Evolutionary conservation across 257 asterid genomes (phyloP).

Genomic region (Solanum ahanhuiri): DNA sequence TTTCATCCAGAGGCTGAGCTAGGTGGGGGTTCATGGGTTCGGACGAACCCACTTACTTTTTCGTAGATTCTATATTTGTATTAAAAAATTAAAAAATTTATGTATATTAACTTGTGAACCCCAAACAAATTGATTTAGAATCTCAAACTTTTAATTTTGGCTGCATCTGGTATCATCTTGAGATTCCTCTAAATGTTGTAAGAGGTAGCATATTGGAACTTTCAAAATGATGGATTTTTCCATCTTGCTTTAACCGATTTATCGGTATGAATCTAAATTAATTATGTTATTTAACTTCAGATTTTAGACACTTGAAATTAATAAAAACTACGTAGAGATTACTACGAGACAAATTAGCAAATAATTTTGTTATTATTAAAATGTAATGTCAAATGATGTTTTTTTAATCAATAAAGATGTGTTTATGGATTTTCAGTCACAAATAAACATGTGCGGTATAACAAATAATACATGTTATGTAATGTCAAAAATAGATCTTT

Average conservation of each 20-base stretch:
- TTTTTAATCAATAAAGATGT: not conserved
- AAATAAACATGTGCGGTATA: not conserved
- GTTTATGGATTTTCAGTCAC: too few relatives aligned
- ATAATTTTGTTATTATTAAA: not conserved
- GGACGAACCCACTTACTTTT: too few relatives aligned
- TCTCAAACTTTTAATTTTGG: too few relatives aligned
- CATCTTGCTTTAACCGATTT: not conserved
- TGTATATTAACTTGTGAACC: too few relatives aligned
- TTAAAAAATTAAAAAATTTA: too few relatives aligned
- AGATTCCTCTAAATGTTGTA: not conserved
- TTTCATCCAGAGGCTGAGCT: too few relatives aligned
- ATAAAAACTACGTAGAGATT: not conserved
- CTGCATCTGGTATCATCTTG: not conserved
- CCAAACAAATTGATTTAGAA: too few relatives aligned
- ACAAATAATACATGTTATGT: not conserved
- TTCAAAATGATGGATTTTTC: not conserved
- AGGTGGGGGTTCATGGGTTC: too few relatives aligned
- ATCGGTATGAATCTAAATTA: not conserved
- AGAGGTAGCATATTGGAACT: not conserved
- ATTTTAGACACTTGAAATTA: not conserved
- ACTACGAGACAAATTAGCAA: not conserved
- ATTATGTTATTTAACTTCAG: not conserved
- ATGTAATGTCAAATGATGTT: not conserved
- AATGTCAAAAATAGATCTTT: not conserved
- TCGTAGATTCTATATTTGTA: too few relatives aligned